These are phyloP conservation scores for Ogataea henricii DNA, from an alignment of 805 yeast species.

Conservation along the genomic window DNA sequence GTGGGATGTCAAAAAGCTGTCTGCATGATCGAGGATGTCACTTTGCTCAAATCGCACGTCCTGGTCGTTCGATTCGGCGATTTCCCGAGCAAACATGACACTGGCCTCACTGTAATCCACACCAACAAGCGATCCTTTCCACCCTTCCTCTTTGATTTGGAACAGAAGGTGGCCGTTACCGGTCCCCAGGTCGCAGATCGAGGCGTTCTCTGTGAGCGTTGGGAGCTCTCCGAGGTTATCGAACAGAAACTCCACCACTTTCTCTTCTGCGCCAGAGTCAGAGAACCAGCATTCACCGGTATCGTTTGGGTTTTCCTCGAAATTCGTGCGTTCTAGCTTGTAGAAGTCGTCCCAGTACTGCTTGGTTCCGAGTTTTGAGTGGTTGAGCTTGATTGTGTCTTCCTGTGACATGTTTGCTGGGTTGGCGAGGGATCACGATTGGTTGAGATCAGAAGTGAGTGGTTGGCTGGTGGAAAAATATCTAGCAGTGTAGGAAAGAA, in stretches of 20 bases:
- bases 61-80: constrained; percentile 46
- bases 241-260: constrained; percentile 71
- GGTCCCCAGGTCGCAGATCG: constrained; percentile 83
- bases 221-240: constrained; percentile 44
- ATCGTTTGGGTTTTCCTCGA: constrained; percentile 71
- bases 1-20: constrained; percentile 33
- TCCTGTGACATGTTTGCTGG: constrained; percentile 10
- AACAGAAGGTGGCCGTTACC: constrained; percentile 94
- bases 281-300: constrained; percentile 97
- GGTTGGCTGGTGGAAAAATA: too few species aligned
- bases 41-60: constrained; percentile 58
- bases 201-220: constrained; percentile 34
- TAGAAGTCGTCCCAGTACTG: constrained; percentile 93
- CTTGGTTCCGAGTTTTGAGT: constrained; percentile 84
- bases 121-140: constrained; percentile 63
- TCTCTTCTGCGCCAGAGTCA: constrained; percentile 89
- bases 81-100: constrained; percentile 67
- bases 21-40: constrained; percentile 59
- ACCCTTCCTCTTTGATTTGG: constrained; percentile 63
- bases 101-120: constrained; percentile 85
- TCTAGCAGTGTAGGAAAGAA: too few species aligned
- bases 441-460: too few species aligned
- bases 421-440: neutral
- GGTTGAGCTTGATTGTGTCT: constrained; percentile 49
- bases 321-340: constrained; percentile 69